A percentile compares a stretch with the other conserved stretches of the same genome.
phyloP scores from a whole-genome alignment of 2,329 filamentous ascomycete genomes.

The Penicillium sp. region DNA sequence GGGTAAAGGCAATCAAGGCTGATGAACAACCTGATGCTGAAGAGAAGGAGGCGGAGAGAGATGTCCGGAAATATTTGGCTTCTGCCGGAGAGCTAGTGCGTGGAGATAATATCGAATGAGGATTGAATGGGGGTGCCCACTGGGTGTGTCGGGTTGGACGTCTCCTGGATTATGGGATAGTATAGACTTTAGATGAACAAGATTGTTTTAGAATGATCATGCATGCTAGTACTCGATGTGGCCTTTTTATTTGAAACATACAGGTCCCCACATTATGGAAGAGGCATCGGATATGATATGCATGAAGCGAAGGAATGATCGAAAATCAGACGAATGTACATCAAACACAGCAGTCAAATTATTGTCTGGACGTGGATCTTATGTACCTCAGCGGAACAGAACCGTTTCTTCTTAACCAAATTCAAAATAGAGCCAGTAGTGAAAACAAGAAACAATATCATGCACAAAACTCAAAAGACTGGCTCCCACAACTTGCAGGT shows the following conservation, averaged over 20 bases:
- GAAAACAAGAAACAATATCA: conserved; percentile 3
- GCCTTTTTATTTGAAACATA: background rate
- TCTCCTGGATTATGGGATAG: background rate
- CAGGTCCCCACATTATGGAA: background rate
- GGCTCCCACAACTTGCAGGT: conserved; percentile 2
- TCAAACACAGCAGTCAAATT: conserved; percentile 1
- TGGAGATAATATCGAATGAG: conserved; percentile 24
- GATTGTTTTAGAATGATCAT: conserved; percentile 1
- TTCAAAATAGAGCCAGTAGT: background rate
- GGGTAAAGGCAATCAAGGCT: conserved; percentile 68
- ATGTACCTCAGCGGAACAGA: conserved; percentile 3
- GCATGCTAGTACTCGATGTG: background rate
- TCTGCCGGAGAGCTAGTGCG: conserved; percentile 15
- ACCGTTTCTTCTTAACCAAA: background rate
- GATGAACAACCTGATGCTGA: conserved; percentile 33
- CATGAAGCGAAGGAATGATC: background rate
- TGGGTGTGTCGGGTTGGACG: background rate
- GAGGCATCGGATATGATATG: background rate
- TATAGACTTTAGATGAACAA: conserved; percentile 6
- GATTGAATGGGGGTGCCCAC: conserved; percentile 19
- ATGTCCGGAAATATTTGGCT: conserved; percentile 32
- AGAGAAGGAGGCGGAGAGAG: conserved; percentile 35
- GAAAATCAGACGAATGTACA: background rate
- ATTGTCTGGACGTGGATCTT: conserved; percentile 2
- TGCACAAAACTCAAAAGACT: conserved; percentile 5